phyloP scores from a whole-genome alignment of 148 eudicot genomes.

The Arctostaphylos glauca region DNA sequence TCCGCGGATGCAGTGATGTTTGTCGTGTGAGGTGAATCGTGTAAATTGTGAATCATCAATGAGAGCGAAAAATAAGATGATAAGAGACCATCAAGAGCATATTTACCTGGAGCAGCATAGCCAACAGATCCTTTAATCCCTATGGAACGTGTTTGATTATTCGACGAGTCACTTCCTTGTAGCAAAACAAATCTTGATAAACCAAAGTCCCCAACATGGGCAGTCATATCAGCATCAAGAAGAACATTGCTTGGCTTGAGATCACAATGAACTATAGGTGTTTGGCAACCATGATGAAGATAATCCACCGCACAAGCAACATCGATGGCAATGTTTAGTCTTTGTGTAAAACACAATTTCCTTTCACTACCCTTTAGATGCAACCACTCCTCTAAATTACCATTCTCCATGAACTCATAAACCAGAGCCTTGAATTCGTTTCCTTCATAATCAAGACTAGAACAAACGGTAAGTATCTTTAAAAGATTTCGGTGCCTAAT shows the following conservation, averaged over 20 bases:
- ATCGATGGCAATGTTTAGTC: conserved; percentile 16
- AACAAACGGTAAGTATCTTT: conserved; percentile 10
- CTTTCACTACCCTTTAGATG: background rate
- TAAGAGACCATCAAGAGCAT: background rate
- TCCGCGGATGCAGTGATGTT: background rate
- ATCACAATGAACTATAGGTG: conserved; percentile 15
- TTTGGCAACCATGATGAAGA: conserved; percentile 12
- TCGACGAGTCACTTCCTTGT: background rate
- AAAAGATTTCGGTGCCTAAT: conserved; percentile 19
- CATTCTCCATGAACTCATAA: conserved; percentile 16
- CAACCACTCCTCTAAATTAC: conserved; percentile 15
- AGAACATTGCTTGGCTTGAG: conserved; percentile 21
- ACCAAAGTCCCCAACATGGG: conserved; percentile 18
- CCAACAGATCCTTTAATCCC: conserved; percentile 19
- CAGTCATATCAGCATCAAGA: conserved; percentile 15
- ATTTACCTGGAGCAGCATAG: conserved; percentile 14
- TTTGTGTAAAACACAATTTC: conserved; percentile 2
- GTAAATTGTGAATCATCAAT: background rate
- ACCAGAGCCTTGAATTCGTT: conserved; percentile 18
- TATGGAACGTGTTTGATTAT: background rate
- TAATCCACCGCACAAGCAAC: conserved; percentile 18
- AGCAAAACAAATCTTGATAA: conserved; percentile 6
- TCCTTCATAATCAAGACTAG: conserved; percentile 11
- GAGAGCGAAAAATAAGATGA: background rate
- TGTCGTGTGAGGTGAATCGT: background rate